A percentile compares a stretch with the other conserved stretches of the same genome.
These are phyloP conservation scores for Beauveria bassiana DNA, from an alignment of 2,329 filamentous ascomycete genomes.

Conservation along the genomic window DNA sequence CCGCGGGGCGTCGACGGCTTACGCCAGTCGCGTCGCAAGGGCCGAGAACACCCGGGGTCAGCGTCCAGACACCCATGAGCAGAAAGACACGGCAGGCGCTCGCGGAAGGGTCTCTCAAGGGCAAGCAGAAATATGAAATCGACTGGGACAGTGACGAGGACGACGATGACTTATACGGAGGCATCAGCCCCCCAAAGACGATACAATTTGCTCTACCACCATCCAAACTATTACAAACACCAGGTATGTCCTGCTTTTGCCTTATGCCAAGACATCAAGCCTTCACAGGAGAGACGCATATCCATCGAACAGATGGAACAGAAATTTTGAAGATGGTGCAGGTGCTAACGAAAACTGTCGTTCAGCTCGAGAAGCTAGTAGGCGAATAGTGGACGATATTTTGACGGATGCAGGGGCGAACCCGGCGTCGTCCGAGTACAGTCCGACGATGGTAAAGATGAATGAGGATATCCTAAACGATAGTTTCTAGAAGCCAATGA, in stretches of 20 bases:
- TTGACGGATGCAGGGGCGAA: constrained; percentile 66
- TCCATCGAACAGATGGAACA: background rate
- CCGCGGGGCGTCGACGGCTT: constrained; percentile 31
- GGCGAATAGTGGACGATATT: constrained; percentile 73
- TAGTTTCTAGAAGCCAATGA: constrained; percentile 40
- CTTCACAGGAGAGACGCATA: background rate
- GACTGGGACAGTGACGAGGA: constrained; percentile 72
- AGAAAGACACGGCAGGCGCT: constrained; percentile 45
- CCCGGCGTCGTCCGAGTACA: constrained; percentile 47
- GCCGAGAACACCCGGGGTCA: constrained; percentile 72
- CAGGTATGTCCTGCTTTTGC: constrained; percentile 43
- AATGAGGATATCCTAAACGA: constrained; percentile 54
- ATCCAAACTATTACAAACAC: constrained; percentile 71
- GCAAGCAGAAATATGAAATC: constrained; percentile 44
- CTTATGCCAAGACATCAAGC: background rate
- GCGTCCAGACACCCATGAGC: constrained; percentile 67
- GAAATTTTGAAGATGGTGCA: background rate
- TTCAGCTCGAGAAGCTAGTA: constrained; percentile 69
- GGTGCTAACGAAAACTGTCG: constrained; percentile 10
- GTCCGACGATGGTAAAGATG: constrained; percentile 59
- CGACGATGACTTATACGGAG: constrained; percentile 56
- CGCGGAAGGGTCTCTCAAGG: constrained; percentile 19
- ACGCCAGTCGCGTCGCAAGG: constrained; percentile 30
- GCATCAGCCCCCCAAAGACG: constrained; percentile 87
- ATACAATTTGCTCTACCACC: constrained; percentile 78